Percentiles rank a stretch among this genome's conserved stretches.
These are phyloP conservation scores for Jimgerdemannia lactiflua DNA, from an alignment of 192 early-diverging fungal species.

Conservation along the genomic window DNA sequence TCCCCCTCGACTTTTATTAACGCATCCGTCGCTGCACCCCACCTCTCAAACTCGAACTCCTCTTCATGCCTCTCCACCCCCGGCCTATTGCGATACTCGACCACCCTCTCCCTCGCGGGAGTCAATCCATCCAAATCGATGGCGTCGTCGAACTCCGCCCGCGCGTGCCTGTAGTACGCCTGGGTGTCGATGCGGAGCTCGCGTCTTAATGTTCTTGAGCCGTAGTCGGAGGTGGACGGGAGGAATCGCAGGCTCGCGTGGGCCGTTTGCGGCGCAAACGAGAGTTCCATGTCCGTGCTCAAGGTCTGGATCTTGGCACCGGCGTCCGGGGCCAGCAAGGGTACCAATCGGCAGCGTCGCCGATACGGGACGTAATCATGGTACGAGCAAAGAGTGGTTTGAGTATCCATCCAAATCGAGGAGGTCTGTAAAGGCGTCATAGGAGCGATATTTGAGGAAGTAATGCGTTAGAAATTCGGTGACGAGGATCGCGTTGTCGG, in stretches of 20 bases:
- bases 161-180: constrained; percentile 28
- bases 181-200: constrained; percentile 41
- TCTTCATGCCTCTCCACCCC: constrained; percentile 18
- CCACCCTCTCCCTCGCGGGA: constrained; percentile 38
- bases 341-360: constrained; percentile 25
- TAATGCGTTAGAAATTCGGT: constrained; percentile 20
- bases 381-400: constrained; percentile 8
- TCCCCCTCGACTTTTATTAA: constrained; percentile 2
- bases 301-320: neutral
- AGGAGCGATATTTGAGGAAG: constrained; percentile 11
- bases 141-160: constrained; percentile 1
- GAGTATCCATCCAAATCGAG: constrained; percentile 9
- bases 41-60: constrained; percentile 27
- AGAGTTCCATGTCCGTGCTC: neutral
- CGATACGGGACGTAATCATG: constrained; percentile 22
- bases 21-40: constrained; percentile 25
- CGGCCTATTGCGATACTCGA: constrained; percentile 3
- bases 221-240: constrained; percentile 25
- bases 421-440: neutral
- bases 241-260: constrained; percentile 20
- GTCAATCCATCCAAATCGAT: constrained; percentile 29
- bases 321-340: neutral
- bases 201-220: constrained; percentile 38
- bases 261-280: constrained; percentile 3
- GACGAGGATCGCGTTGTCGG: neutral